A percentile compares a stretch with the other conserved stretches of the same genome.
phyloP scores from a whole-genome alignment of 2,329 filamentous ascomycete genomes.

The Clonostachys rosea region DNA sequence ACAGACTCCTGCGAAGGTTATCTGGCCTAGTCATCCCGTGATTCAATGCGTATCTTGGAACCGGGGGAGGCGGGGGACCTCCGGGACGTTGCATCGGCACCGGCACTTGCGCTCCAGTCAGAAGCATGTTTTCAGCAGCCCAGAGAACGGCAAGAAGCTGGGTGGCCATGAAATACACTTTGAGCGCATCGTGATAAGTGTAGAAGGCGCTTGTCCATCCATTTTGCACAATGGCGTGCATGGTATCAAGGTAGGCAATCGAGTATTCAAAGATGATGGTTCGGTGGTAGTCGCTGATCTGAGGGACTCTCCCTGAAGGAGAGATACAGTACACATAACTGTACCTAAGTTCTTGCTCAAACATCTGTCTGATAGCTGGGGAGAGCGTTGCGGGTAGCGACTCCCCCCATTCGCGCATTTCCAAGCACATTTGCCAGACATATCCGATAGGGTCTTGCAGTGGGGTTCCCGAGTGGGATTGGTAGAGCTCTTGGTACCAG shows the following conservation, averaged over 20 bases:
- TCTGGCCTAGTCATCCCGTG: constrained; percentile 31
- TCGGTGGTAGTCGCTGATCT: constrained; percentile 71
- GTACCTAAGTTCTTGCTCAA: constrained; percentile 85
- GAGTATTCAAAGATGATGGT: constrained; percentile 82
- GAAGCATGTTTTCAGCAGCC: constrained; percentile 50
- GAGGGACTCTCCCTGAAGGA: constrained; percentile 69
- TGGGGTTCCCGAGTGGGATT: constrained; percentile 61
- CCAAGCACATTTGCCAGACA: constrained; percentile 70
- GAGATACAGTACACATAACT: constrained; percentile 88
- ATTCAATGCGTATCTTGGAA: constrained; percentile 37
- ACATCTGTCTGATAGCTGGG: constrained; percentile 65
- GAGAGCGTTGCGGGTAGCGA: constrained; percentile 65
- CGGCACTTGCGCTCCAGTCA: constrained; percentile 35
- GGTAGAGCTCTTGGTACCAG: constrained; percentile 87
- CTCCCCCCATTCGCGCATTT: constrained; percentile 78
- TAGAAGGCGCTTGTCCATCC: constrained; percentile 62
- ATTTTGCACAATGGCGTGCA: constrained; percentile 60
- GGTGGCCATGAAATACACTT: constrained; percentile 71
- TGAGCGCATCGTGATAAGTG: constrained; percentile 83
- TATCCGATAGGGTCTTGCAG: constrained; percentile 65
- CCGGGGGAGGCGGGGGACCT: constrained; percentile 44
- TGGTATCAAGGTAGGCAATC: constrained; percentile 73
- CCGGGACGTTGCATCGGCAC: constrained; percentile 40
- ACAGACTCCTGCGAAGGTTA: constrained; percentile 50
- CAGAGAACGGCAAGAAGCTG: constrained; percentile 59